These are phyloP conservation scores for Coleophoma cylindrospora DNA, from an alignment of 2,329 filamentous ascomycete genomes.

Conservation along the genomic window DNA sequence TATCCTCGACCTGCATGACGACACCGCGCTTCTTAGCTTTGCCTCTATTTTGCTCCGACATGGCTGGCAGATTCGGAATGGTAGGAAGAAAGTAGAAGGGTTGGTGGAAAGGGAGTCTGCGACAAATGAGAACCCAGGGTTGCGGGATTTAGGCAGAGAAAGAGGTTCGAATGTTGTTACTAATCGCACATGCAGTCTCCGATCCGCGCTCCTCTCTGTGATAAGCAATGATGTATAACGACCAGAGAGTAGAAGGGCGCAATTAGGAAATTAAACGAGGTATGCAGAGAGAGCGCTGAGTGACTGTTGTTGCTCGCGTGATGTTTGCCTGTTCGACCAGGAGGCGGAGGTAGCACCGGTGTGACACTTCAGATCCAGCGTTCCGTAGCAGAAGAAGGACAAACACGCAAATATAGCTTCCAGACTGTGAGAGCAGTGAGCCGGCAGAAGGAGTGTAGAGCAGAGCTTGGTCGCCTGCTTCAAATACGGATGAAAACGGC, in stretches of 20 bases:
- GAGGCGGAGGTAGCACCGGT: background rate
- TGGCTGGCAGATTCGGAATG: background rate
- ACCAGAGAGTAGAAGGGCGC: background rate
- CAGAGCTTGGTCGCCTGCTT: background rate
- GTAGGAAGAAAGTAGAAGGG: background rate
- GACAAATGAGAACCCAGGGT: too few species aligned
- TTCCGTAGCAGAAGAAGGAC: background rate
- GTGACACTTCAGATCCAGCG: background rate
- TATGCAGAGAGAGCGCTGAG: background rate
- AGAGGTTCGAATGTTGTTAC: background rate
- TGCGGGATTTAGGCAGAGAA: background rate
- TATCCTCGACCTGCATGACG: slow-evolving; percentile 87
- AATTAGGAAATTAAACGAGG: background rate
- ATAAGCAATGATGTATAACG: background rate
- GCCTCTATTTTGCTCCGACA: slow-evolving; percentile 17
- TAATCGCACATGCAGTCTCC: background rate
- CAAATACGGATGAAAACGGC: background rate
- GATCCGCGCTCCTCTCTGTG: background rate
- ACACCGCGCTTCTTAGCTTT: slow-evolving; percentile 49
- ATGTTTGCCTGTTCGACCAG: background rate
- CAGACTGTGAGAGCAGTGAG: background rate
- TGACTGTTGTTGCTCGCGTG: background rate
- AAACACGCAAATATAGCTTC: background rate
- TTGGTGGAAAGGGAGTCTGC: background rate
- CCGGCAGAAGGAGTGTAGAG: background rate